Conservation (phyloP, 228 moss, liverwort and hornwort species). For the Sphagnum fallax region DNA sequence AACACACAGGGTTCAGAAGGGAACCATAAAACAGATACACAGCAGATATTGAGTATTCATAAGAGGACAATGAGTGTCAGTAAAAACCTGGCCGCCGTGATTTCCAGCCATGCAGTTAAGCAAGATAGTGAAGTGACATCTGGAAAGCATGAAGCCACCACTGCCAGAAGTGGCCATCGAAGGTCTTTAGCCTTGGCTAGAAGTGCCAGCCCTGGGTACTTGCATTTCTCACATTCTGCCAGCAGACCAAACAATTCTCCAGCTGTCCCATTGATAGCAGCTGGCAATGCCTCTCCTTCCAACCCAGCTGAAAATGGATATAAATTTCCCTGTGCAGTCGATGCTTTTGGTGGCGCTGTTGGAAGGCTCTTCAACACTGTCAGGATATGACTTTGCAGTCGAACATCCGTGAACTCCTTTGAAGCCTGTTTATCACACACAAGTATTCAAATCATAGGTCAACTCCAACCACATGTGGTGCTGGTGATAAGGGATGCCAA, state of each 20-base stretch:
- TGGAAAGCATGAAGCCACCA: slow-evolving; percentile 79
- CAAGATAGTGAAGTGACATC: slow-evolving; percentile 87
- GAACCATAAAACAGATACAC: neutral
- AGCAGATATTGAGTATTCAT: neutral
- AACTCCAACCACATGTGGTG: no score
- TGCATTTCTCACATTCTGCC: slow-evolving; percentile 74
- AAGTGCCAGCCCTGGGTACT: slow-evolving; percentile 69
- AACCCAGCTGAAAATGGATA: slow-evolving; percentile 12
- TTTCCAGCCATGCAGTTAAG: slow-evolving; percentile 87
- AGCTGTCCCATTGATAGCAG: slow-evolving; percentile 31
- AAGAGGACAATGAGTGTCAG: neutral
- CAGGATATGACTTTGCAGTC: slow-evolving; percentile 81
- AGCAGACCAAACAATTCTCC: slow-evolving; percentile 79
- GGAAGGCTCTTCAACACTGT: slow-evolving; percentile 80
- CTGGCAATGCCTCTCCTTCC: slow-evolving; percentile 19
- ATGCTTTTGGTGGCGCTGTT: slow-evolving; percentile 45
- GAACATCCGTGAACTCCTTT: slow-evolving; percentile 76
- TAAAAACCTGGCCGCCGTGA: slow-evolving; percentile 74
- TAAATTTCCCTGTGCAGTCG: slow-evolving; percentile 20
- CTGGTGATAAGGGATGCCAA: no score
- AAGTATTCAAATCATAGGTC: neutral
- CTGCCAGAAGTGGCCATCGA: slow-evolving; percentile 85
- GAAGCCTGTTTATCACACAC: slow-evolving; percentile 25
- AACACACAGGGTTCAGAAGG: no score
- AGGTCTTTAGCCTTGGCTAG: slow-evolving; percentile 71